Conservation (phyloP, 805 yeast genomes). For the Myxozyma neotropica region DNA sequence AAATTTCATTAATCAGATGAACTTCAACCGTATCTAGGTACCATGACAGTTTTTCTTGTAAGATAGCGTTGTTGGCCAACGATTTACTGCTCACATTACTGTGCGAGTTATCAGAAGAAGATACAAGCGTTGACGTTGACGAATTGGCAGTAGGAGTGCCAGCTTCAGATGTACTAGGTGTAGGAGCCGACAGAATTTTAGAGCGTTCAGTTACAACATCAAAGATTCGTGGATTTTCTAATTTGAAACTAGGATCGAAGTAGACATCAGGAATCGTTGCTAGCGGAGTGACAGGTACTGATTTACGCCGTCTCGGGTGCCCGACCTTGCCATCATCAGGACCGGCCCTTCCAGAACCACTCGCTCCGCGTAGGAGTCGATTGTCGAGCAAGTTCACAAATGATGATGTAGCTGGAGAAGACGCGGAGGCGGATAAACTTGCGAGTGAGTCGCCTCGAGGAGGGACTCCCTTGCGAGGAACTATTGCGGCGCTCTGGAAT, state of each 20-base stretch:
- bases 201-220: conserved; percentile 68
- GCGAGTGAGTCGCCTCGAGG: conserved; percentile 21
- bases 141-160: conserved; percentile 15
- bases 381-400: conserved; percentile 21
- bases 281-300: conserved; percentile 39
- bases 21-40: conserved; percentile 85
- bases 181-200: conserved; percentile 43
- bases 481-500: not conserved
- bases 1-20: conserved; percentile 76
- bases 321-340: not conserved
- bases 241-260: conserved; percentile 65
- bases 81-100: conserved; percentile 39
- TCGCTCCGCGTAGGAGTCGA: not conserved
- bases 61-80: conserved; percentile 54
- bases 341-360: not conserved
- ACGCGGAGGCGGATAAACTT: not conserved
- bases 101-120: not conserved
- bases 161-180: conserved; percentile 27
- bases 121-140: not conserved
- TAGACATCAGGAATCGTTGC: conserved; percentile 68
- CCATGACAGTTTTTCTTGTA: conserved; percentile 78
- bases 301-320: conserved; percentile 6
- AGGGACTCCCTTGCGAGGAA: conserved; percentile 5
- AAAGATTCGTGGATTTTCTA: conserved; percentile 88
- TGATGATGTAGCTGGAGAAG: conserved; percentile 6